Evolutionary conservation across 2,329 filamentous ascomycete genomes (phyloP), one percentile per base, ranked within the genome.

Genomic region (Fusarium redolens): DNA sequence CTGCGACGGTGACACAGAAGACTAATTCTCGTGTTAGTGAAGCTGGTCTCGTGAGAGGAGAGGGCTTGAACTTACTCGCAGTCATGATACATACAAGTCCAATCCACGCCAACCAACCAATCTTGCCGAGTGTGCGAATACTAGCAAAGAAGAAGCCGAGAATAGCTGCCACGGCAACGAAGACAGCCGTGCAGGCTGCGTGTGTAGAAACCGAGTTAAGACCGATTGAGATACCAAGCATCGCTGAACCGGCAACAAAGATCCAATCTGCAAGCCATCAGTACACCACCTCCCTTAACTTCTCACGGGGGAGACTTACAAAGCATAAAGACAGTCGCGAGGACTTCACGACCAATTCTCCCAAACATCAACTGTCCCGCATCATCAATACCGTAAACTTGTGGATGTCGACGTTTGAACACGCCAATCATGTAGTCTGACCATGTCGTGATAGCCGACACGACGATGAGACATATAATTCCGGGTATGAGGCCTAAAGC

Each of bases 381-480:
- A 70, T 89, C 87, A 55, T 87, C 87, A 60, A 89, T 87, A 35
- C 85, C 83, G 72, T 89, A 88, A 2, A 88, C 84, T 25, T 85
- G 82, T 3, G 82, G 83, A 71, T 89, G 87, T 13, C 78, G 78
- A 18, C 85, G 73, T 73, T 89, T 89, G 79, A 89, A 89, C 18
- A 80, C 76, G 8, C 85, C 86, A 13, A 87, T 79, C 31, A 86
- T 84, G 65, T 85, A 73, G 38, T 72, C 70, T 15, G 70, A 72
- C 70, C 70, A 72, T 15, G 70, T 72, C 2, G 70, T 73, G 83
- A 87, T 85, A 17, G 43, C 66, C 1, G 80, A 82, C 30, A 87
- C 82, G 5, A 71, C 67, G 2, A 82, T 47, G 10, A 87, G 77
- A 45, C 81, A 81, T 17, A 87, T 83, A 12, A 86, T 77, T 10